These are phyloP conservation scores for Eutrema heterophyllum DNA, from an alignment of 345 rosid species.

Conservation along the genomic window DNA sequence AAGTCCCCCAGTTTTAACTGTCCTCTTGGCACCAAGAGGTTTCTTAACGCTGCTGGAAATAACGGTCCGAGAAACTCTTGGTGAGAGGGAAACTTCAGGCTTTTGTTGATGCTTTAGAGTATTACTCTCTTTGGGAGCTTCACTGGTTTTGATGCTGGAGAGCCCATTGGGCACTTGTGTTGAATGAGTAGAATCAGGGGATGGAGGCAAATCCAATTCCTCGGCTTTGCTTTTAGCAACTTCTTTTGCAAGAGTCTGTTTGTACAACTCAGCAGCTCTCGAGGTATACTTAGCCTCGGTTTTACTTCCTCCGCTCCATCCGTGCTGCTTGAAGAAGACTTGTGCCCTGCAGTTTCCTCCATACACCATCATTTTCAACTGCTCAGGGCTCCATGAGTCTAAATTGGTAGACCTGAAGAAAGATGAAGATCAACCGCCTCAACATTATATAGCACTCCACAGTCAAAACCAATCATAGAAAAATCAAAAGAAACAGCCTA, in stretches of 20 bases:
- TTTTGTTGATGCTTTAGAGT: constrained; percentile 44
- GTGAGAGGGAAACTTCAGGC: constrained; percentile 41
- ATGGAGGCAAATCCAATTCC: constrained; percentile 53
- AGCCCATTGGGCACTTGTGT: constrained; percentile 55
- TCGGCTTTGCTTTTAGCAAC: constrained; percentile 76
- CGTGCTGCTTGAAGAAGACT: constrained; percentile 90
- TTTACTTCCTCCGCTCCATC: constrained; percentile 89
- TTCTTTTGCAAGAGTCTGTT: constrained; percentile 80
- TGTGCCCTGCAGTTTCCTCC: constrained; percentile 97
- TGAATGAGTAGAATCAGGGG: constrained; percentile 59
- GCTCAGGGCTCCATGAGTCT: constrained; percentile 92
- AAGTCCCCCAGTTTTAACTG: constrained; percentile 78
- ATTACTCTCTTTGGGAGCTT: constrained; percentile 42
- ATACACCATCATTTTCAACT: constrained; percentile 68
- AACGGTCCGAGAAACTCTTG: constrained; percentile 47
- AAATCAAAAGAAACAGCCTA: too few species aligned
- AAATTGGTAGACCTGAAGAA: constrained; percentile 79
- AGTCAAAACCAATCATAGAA: neutral
- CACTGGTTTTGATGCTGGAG: constrained; percentile 43
- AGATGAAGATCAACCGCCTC: neutral
- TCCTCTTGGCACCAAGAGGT: constrained; percentile 77
- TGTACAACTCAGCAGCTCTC: constrained; percentile 85
- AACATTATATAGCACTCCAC: neutral
- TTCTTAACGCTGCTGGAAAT: constrained; percentile 53
- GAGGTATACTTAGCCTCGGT: constrained; percentile 98